Base-by-base conservation (phyloP, 169 alveolate genomes). In the Eimeria falciformis region DNA sequence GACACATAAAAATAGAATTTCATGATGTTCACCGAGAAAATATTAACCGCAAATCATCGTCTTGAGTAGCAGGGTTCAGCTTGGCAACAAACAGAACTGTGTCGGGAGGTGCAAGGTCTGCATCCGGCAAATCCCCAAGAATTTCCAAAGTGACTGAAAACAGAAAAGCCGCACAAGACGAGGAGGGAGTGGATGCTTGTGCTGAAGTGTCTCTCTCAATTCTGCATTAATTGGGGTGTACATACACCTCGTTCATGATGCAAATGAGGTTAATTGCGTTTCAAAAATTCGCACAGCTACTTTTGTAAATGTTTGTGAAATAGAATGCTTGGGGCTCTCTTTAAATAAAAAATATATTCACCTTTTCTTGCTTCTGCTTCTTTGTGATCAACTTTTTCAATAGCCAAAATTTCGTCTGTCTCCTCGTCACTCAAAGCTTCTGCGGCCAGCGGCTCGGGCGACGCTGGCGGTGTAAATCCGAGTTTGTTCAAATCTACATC, bases 71-170 rank as follows among this genome's bases (percentile, higher is more conserved):
- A 0, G 99, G 99, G 92, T 99, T 99, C 89, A 99, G 95, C 95
- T 98, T 98, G 83, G 99, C 99, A 23, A 99, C 99, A 95, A 99
- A 99, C 7, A 99, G 96, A 40, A 98, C 99, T 88, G 98, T 98
- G 86, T 99, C 99, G 23, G 99, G 99, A 14, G 99, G 99, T 78
- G 98, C 98, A 66, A 98, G 95, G 90, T 99, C 99, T 40, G 99
- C 99, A 95, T 98, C 99, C 9, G 99, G 99, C 18, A 99, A 94
- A 94, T 99, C 99, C 25, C 99, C 99, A 47, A 99, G 93, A 75
- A 99, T 97, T 95, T 98, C 99, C 90, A 99, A 96, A 6, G 98
- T 97, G 17, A 98, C 97, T 6, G 99, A 99, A 43, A 27, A 25
- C 14, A 62, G 5, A 21, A 56, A 7, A 83, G 25, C 50, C 53